phyloP scores from a whole-genome alignment of 1,139 yeast species.

The Magnusiomyces sp. region DNA sequence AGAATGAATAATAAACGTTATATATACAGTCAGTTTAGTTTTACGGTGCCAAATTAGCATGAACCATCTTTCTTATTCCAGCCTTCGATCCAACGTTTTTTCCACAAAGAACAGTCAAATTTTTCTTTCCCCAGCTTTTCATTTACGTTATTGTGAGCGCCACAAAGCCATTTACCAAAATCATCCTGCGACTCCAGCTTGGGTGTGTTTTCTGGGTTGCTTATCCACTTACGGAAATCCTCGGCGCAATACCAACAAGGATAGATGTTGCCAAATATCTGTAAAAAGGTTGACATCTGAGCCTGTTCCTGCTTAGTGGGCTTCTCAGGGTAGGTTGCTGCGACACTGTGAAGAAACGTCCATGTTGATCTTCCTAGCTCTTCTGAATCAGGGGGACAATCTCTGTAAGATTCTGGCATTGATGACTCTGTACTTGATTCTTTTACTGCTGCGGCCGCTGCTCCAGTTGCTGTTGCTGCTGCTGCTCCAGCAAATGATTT shows the following conservation, averaged over 20 bases:
- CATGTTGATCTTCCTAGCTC: constrained; percentile 80
- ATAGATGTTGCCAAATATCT: constrained; percentile 67
- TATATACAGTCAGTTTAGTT: background rate
- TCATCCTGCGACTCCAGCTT: constrained; percentile 56
- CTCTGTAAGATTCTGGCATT: background rate
- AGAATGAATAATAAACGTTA: background rate
- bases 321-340: constrained; percentile 75
- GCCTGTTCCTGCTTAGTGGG: constrained; percentile 56
- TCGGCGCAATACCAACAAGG: constrained; percentile 95
- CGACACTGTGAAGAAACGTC: constrained; percentile 85
- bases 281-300: constrained; percentile 64
- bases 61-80: constrained; percentile 20
- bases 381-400: constrained; percentile 73
- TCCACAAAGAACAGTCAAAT: constrained; percentile 87
- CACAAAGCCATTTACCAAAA: constrained; percentile 87
- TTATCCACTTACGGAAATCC: constrained; percentile 64
- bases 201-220: constrained; percentile 47
- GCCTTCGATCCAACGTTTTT: constrained; percentile 70
- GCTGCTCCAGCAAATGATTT: background rate
- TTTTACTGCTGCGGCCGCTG: background rate
- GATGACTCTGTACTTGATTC: background rate
- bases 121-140: constrained; percentile 71
- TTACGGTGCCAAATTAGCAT: background rate
- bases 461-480: background rate
- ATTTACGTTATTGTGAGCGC: constrained; percentile 90